Base-by-base conservation (phyloP, 208 protist species). In the Wallacemonas sp. region DNA sequence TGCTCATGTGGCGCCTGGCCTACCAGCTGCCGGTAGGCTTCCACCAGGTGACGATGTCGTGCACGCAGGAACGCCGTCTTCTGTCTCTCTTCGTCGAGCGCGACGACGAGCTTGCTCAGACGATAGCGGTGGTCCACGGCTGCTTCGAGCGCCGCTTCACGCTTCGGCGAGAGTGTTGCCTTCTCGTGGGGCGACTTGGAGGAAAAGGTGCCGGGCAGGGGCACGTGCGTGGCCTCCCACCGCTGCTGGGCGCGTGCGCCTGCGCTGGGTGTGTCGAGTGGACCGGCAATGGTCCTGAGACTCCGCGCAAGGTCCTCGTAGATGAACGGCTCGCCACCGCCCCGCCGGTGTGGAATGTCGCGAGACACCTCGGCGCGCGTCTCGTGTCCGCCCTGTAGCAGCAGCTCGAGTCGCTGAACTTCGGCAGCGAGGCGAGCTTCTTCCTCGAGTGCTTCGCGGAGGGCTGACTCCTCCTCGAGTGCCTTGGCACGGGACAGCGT, bases 361-460 rank as follows among this genome's bases (percentile, higher is more conserved):
- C n/a, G n/a, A n/a, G n/a, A n/a, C 41, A 68, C 29, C 38, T 63
- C 45, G 15, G 59, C 39, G 44, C 52, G 50, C 21, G 52, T 53
- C 37, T 63, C 37, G 38, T 39, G 48, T 15, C 36, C 41, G 13
- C 6, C 45, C 24, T 74, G 68, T 42, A 46, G 64, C 4, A 50
- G 46, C 52, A 52, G 39, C 3, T 39, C 32, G 32, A 60, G 41
- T 38, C 61, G 45, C 15, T 53, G 54, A 0, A 52, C 21, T 17
- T 60, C 42, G 22, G 48, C 45, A 1, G 19, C 1, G 15, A 69
- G 30, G 24, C 63, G n/a, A 1, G 62, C 55, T 19, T 69, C 37
- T 29, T 39, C 26, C 15, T 68, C 22, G 48, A 69, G 33, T 8
- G 63, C 69, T 29, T 60, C 38, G 13, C 69, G 69, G 38, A 38